These are phyloP conservation scores for Candida patagonica DNA, from an alignment of 805 yeast genomes.

Conservation along the genomic window DNA sequence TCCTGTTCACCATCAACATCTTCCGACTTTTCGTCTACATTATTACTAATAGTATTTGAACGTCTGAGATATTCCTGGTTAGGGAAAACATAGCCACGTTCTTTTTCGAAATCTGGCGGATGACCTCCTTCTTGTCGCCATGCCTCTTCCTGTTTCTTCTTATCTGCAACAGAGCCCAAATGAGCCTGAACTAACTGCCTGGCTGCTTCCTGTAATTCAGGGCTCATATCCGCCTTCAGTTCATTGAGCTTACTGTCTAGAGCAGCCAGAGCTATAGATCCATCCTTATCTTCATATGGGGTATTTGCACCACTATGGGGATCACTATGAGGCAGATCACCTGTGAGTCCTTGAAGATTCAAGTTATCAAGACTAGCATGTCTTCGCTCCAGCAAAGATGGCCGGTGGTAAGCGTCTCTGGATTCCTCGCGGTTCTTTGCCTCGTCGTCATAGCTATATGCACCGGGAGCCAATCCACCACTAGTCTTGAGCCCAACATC, in stretches of 20 bases:
- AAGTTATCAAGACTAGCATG: background rate
- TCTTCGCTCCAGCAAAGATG: background rate
- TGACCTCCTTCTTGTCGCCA: too few relatives aligned
- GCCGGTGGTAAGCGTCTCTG: background rate
- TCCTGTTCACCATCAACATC: slow-evolving; percentile 8
- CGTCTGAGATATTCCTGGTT: slow-evolving; percentile 10
- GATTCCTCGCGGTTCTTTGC: background rate
- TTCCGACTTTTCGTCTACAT: slow-evolving; percentile 12
- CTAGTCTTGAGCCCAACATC: slow-evolving; percentile 23
- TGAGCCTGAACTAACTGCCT: slow-evolving; percentile 15
- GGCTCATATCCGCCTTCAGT: slow-evolving; percentile 10
- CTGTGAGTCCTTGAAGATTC: background rate
- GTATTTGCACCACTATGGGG: background rate
- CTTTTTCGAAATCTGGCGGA: background rate
- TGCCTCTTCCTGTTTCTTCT: background rate
- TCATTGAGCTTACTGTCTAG: slow-evolving; percentile 14
- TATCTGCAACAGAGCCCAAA: background rate
- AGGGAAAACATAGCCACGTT: slow-evolving; percentile 10
- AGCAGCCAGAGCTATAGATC: slow-evolving; percentile 18
- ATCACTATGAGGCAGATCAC: background rate
- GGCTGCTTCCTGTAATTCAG: slow-evolving; percentile 14
- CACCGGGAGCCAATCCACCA: slow-evolving; percentile 30
- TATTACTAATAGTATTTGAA: too few relatives aligned
- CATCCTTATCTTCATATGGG: slow-evolving; percentile 8
- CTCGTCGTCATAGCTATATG: slow-evolving; percentile 11